Conservation (phyloP, 2,329 filamentous ascomycete species). For the Fusarium tricinctum region DNA sequence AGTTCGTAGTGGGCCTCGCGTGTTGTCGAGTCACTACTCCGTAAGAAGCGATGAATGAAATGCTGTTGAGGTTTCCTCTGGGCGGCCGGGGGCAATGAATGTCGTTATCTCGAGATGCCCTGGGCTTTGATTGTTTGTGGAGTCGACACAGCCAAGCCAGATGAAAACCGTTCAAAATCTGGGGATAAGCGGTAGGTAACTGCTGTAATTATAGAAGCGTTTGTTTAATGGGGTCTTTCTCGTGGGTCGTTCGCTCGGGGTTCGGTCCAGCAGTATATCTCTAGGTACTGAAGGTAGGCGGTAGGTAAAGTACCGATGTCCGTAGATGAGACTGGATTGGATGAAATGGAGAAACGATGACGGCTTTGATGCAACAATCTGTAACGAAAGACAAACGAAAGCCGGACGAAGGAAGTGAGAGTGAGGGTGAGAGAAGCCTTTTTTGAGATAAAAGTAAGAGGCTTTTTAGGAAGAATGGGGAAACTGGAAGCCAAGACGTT, state of each 20-base stretch:
- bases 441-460: slow-evolving; percentile 23
- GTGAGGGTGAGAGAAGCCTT: slow-evolving; percentile 28
- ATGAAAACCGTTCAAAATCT: slow-evolving; percentile 30
- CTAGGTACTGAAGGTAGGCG: slow-evolving; percentile 1
- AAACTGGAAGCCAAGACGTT: slow-evolving; percentile 27
- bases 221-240: slow-evolving; percentile 27
- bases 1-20: slow-evolving; percentile 32
- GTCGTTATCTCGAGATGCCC: slow-evolving; percentile 31
- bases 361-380: slow-evolving; percentile 27
- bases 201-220: slow-evolving; percentile 26
- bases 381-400: slow-evolving; percentile 39
- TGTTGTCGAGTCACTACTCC: slow-evolving; percentile 24
- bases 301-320: slow-evolving; percentile 18
- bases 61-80: slow-evolving; percentile 21
- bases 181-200: slow-evolving; percentile 15
- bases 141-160: slow-evolving; percentile 24
- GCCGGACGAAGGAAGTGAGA: slow-evolving; percentile 23
- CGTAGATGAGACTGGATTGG: slow-evolving; percentile 9
- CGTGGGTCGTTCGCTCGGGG: slow-evolving; percentile 24
- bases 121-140: slow-evolving; percentile 21
- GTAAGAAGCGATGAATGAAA: slow-evolving; percentile 21
- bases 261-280: slow-evolving; percentile 12
- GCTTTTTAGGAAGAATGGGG: slow-evolving; percentile 28
- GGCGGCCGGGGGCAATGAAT: slow-evolving; percentile 17
- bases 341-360: slow-evolving; percentile 18